Evolutionary conservation across 2,329 filamentous ascomycete genomes (phyloP).

Genomic region (Nemania abortiva): DNA sequence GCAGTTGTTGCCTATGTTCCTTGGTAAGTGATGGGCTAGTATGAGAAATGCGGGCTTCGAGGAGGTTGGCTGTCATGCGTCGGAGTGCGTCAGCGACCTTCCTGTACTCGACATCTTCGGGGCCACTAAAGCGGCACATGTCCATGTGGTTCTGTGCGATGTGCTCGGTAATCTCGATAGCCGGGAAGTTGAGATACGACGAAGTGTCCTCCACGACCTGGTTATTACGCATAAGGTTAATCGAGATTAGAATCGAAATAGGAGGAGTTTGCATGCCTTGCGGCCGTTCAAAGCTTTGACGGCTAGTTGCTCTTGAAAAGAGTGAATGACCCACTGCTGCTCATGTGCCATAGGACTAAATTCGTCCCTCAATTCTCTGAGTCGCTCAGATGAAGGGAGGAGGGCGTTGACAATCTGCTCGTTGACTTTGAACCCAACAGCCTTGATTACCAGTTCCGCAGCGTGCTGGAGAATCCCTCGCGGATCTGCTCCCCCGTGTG

Average conservation of each 20-base stretch:
- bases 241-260: no score
- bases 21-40: neutral
- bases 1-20: slow-evolving; percentile 5
- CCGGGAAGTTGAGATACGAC: slow-evolving; percentile 51
- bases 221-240: no score
- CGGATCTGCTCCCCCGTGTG: slow-evolving; percentile 49
- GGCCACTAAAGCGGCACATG: slow-evolving; percentile 53
- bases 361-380: slow-evolving; percentile 50
- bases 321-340: slow-evolving; percentile 52
- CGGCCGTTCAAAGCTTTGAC: slow-evolving; percentile 21
- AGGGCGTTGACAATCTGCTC: slow-evolving; percentile 52
- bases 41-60: neutral
- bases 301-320: slow-evolving; percentile 52
- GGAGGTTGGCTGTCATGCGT: neutral
- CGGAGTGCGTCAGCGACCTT: slow-evolving; percentile 48
- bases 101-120: slow-evolving; percentile 49
- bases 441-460: slow-evolving; percentile 34
- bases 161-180: slow-evolving; percentile 51
- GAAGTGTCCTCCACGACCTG: slow-evolving; percentile 55
- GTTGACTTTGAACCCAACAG: slow-evolving; percentile 47
- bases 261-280: slow-evolving; percentile 4
- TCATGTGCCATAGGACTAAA: slow-evolving; percentile 49
- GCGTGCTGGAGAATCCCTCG: slow-evolving; percentile 42
- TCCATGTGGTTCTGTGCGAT: slow-evolving; percentile 53
- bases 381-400: slow-evolving; percentile 51